Conservation (phyloP, 2,329 filamentous ascomycete genomes). For the Neofusicoccum kwambonambiense region DNA sequence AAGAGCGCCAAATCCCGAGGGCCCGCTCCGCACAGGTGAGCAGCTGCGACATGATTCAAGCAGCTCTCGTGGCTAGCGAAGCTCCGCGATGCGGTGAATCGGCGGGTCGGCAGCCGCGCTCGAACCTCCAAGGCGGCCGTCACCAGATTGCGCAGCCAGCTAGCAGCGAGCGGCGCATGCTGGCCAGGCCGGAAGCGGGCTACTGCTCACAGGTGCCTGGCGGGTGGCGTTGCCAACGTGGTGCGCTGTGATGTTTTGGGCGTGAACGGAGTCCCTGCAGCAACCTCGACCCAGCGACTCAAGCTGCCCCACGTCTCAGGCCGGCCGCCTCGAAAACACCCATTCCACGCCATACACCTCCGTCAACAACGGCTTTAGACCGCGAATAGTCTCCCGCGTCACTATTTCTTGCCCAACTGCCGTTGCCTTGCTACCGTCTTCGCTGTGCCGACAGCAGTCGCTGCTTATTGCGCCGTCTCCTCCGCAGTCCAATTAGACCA, state of each 20-base stretch:
- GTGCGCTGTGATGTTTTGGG: slow-evolving; percentile 10
- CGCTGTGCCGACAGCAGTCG: not conserved
- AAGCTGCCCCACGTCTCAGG: slow-evolving; percentile 17
- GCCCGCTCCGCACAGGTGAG: not conserved
- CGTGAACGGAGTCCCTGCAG: slow-evolving; percentile 16
- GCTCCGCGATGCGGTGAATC: slow-evolving; percentile 4
- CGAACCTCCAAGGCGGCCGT: not conserved
- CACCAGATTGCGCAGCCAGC: not conserved
- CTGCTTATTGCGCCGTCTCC: slow-evolving; percentile 8
- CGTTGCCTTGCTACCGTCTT: slow-evolving; percentile 1
- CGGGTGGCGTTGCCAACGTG: slow-evolving; percentile 7
- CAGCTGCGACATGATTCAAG: slow-evolving; percentile 9
- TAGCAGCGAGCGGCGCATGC: not conserved
- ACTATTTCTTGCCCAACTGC: not conserved
- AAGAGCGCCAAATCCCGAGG: not conserved
- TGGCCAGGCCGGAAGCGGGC: not conserved
- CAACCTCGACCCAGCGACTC: slow-evolving; percentile 13
- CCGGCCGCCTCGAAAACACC: slow-evolving; percentile 10
- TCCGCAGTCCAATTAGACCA: slow-evolving; percentile 14
- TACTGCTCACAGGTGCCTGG: slow-evolving; percentile 3
- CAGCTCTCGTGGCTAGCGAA: not conserved
- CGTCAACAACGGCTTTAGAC: not conserved
- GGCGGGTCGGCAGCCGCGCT: not conserved
- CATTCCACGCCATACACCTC: slow-evolving; percentile 16
- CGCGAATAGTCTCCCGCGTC: not conserved